Base-by-base conservation (phyloP, 116 monocot genomes). In the Dioscorea cayenensis region DNA sequence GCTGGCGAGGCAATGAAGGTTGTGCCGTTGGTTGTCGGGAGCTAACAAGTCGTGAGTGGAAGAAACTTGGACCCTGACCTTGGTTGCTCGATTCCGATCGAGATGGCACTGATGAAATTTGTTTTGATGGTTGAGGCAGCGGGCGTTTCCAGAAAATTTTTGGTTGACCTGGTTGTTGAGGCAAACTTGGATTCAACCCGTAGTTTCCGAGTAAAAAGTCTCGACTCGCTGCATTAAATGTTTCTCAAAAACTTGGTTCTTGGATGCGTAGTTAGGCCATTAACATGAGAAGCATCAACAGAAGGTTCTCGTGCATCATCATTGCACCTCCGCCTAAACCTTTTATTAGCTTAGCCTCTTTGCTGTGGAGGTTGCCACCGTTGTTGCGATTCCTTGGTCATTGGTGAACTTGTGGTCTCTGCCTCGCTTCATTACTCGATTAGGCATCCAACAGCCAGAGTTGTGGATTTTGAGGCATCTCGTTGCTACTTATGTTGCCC, bases 261-360 rank as follows among this genome's bases (percentile, higher is more conserved):
- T 83, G 23, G 79, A 18, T 71, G 58, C 60, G 75, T 9, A 5
- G 83, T 59, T 74, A 74, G 22, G 55, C 83, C 77, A 60, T 81
- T 80, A 20, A 79, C 65, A 81, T 81, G 81, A 71, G 85, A 78
- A 6, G 77, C 51, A 71, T 93, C 93, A 65, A 71, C 74, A 59
- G 83, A 49, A 82, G 52, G 63, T 80, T 95, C 63, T 87, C 87
- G 70, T 83, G 87, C 76, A 89, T 80, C 82, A 90, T 28, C 68
- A 79, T 75, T 29, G 52, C 68, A 14, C 89, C 92, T 66, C 95
- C 74, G 0, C 83, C 84, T 51, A 78, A 58, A 61, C 89, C 78
- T 62, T 90, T 90, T 60, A 80, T 48, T 48, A 81, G 75, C 76
- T 92, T 89, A 68, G 82, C 71, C 55, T 86, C 60, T n/a, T n/a